These are phyloP conservation scores for Fusarium pseudograminearum DNA, from an alignment of 2,329 filamentous ascomycete genomes.

Conservation along the genomic window DNA sequence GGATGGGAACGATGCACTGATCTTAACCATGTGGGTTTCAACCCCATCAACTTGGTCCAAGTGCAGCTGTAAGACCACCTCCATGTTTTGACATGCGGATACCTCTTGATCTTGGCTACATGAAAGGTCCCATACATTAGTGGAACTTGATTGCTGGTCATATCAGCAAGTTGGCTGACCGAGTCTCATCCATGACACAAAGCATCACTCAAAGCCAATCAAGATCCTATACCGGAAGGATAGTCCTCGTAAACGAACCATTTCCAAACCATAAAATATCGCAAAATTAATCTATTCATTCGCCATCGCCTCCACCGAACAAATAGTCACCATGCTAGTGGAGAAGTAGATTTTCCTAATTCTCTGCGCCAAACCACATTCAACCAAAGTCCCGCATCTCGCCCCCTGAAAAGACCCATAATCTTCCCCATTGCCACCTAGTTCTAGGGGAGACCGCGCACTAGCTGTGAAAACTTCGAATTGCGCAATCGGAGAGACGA, in stretches of 20 bases:
- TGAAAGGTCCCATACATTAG: not conserved
- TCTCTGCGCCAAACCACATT: slow-evolving; percentile 5
- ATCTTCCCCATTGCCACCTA: slow-evolving; percentile 24
- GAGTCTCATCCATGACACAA: not conserved
- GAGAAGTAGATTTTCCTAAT: slow-evolving; percentile 11
- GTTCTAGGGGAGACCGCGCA: slow-evolving; percentile 13
- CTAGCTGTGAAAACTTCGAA: slow-evolving; percentile 40
- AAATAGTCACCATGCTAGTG: not conserved
- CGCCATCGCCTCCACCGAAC: slow-evolving; percentile 8
- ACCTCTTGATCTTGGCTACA: not conserved
- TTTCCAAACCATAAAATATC: not conserved
- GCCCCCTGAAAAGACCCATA: slow-evolving; percentile 13
- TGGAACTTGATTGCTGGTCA: not conserved
- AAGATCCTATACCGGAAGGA: not conserved
- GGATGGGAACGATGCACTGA: not conserved
- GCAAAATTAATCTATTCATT: not conserved
- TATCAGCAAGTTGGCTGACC: not conserved
- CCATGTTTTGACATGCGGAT: not conserved
- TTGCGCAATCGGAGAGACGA: slow-evolving; percentile 35
- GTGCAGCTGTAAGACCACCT: not conserved
- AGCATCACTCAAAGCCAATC: not conserved
- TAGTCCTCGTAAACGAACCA: not conserved
- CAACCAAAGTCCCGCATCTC: not conserved
- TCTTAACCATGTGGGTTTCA: not conserved
- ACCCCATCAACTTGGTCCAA: not conserved